Evolutionary conservation across 2,329 filamentous ascomycete genomes (phyloP).

Genomic region (Coniochaeta hoffmannii): DNA sequence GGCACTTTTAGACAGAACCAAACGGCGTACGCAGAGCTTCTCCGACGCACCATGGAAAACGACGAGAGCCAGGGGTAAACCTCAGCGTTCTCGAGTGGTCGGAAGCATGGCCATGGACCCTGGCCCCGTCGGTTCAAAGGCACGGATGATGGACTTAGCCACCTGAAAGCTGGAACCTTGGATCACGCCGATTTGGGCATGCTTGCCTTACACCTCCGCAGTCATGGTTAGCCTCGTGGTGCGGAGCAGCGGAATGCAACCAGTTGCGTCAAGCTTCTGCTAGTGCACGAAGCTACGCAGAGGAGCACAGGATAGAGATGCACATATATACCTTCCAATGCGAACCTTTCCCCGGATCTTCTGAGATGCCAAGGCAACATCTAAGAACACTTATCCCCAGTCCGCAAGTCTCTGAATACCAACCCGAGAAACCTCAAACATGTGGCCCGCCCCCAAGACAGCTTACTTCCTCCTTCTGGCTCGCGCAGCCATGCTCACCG

Average conservation of each 20-base stretch:
- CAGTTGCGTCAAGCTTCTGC: background rate
- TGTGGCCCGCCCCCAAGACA: constrained; percentile 2
- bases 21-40: background rate
- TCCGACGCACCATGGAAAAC: background rate
- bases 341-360: background rate
- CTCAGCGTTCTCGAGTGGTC: background rate
- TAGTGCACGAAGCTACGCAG: background rate
- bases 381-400: background rate
- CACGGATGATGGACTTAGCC: background rate
- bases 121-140: background rate
- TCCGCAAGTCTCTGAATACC: background rate
- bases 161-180: background rate
- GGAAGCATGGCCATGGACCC: background rate
- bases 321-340: background rate
- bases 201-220: background rate
- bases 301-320: background rate
- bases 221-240: background rate
- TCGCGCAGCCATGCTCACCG: constrained; percentile 32
- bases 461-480: constrained; percentile 17
- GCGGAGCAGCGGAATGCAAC: constrained; percentile 1
- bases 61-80: background rate
- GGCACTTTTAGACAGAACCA: background rate
- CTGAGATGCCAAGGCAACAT: background rate
- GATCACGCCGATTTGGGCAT: background rate
- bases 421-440: background rate